Conservation (phyloP, 495 filamentous ascomycete species). For the Endocarpon pusillum region DNA sequence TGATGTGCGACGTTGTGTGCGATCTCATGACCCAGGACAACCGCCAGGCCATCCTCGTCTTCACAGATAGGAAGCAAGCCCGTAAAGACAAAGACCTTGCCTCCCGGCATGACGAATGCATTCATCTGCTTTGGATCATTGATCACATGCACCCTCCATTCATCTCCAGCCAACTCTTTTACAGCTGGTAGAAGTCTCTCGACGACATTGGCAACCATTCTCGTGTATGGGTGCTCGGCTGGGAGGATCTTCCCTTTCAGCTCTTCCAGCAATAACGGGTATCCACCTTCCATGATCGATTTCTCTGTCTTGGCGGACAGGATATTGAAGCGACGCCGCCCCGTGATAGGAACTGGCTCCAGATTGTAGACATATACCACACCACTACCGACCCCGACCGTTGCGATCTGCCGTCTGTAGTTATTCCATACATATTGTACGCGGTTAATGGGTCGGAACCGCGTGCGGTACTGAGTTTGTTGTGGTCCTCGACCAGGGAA, state of each 20-base stretch:
- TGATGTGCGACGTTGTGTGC: constrained; percentile 82
- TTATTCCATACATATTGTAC: too few species aligned
- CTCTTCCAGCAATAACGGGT: constrained; percentile 31
- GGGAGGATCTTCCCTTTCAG: constrained; percentile 32
- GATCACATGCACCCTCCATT: constrained; percentile 79
- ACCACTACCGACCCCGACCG: constrained; percentile 17
- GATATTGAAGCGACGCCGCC: constrained; percentile 69
- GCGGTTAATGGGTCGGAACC: background rate
- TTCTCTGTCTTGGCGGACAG: constrained; percentile 39
- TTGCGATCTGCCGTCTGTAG: too few species aligned
- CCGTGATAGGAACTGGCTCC: constrained; percentile 55
- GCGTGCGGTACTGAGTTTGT: background rate
- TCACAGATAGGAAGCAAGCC: constrained; percentile 60
- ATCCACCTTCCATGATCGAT: constrained; percentile 32
- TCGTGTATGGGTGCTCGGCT: constrained; percentile 29
- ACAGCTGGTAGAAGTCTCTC: constrained; percentile 50
- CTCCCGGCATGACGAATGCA: constrained; percentile 83
- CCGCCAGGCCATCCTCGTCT: constrained; percentile 60
- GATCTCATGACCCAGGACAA: constrained; percentile 84
- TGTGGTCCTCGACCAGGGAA: background rate
- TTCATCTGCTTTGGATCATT: constrained; percentile 46
- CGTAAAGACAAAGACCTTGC: constrained; percentile 84
- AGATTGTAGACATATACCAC: constrained; percentile 54
- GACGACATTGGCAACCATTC: constrained; percentile 51
- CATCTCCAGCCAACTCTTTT: constrained; percentile 37